Evolutionary conservation across 306 rosid species (phyloP), one percentile per base, ranked within the genome.

Genomic region (Spatholobus suberectus): DNA sequence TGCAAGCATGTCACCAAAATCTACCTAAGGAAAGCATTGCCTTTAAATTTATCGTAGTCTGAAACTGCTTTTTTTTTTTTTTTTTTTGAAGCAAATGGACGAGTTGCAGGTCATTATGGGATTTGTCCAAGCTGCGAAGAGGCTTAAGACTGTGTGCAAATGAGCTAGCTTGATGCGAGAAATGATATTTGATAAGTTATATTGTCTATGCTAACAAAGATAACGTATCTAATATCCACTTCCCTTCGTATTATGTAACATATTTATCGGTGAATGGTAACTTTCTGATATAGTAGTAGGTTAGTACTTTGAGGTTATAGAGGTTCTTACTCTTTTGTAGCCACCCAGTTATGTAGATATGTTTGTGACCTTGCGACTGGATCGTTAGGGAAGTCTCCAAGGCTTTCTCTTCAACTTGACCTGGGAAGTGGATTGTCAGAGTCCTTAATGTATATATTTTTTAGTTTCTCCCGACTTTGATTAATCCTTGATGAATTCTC

Each of bases 61-160:
- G 63, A 55, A 32, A 2, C 2, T 73, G 37, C 61, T 58, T 24
- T 62, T n/a, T 73, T 17, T 41, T 3, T 62, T n/a, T 73, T 17
- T 41, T 3, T 51, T 63, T 65, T 47, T 77, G 89, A 81, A 95
- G 98, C 97, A 92, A 95, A 87, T 95, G 91, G 98, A 95, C 75
- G 98, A 95, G 94, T 85, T 95, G 97, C 98, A 95, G 89, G 98
- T 93, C 41, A 95, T 95, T 75, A 62, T 86, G 85, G 98, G 98
- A 59, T 95, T 95, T 84, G 98, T 93, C 49, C 84, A 95, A 90
- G 95, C 98, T 59, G 98, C 98, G 9, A 95, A 89, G 93, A 91
- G 89, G 85, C 87, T 91, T 72, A 95, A 91, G 93, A 90, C 90
- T 17, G 86, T 91, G 67, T 89, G 97, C 97, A 93, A 93, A 89